Evolutionary conservation across 179 eudicot genomes (phyloP), one percentile per base, ranked within the genome.

Genomic region (Sideroxylon spinosum): DNA sequence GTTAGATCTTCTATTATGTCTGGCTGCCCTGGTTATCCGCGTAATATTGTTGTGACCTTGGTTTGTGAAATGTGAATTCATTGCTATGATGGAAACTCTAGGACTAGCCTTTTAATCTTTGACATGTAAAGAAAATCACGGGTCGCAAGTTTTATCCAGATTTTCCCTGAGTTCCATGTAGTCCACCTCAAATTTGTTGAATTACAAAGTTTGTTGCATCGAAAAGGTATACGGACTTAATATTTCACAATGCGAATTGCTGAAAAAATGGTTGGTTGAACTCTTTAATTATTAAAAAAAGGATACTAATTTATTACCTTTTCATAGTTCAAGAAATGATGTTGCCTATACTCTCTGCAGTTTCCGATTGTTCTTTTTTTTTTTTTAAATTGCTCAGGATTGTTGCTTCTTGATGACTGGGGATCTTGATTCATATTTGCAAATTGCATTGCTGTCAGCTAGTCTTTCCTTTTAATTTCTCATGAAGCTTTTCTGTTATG

Each of bases 401-500:
- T 71, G 37, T 50, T 49, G 25, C 37, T 71, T 71, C 74, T 25
- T 71, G 60, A 71, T 46, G 73, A 46, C 53, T 7, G 9, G 73
- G 29, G 29, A 48, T 44, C 14, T 46, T 23, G n/a, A 16, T 68
- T 76, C 11, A 68, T 29, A 22, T 14, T 76, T 50, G 53, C 29
- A 52, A 28, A 37, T 37, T 37, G 44, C 44, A 37, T 37, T 67
- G 74, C 74, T 26, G 6, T 20, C n/a, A 32, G 22, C 53, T 60
- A 7, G 63, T 78, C 48, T 37, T 61, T 49, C 20, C 17, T 7
- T 50, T 61, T 71, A 71, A 23, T 11, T 59, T 78, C 52, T 56
- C 25, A 26, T 59, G 57, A 69, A 59, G 12, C 6, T 64, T 14
- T 53, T 67, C 80, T 29, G 25, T 69, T 52, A 26, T 80, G 84